These are phyloP conservation scores for Trichophyton simii DNA, from an alignment of 2,329 filamentous ascomycete genomes.

Conservation along the genomic window DNA sequence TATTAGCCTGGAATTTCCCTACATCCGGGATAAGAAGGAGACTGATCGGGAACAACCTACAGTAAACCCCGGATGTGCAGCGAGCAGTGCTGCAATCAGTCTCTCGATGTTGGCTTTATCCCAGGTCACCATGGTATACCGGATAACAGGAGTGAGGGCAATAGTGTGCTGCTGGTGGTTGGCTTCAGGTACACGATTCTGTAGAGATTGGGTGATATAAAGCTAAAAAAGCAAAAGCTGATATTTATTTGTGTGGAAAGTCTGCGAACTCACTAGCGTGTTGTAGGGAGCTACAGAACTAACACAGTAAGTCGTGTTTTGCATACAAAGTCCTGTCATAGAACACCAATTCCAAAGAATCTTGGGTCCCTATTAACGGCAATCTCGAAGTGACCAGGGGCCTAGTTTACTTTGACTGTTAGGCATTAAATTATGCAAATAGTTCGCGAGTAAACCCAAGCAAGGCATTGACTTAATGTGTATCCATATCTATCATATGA, in stretches of 20 bases:
- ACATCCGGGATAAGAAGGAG: neutral
- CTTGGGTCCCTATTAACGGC: too few species aligned
- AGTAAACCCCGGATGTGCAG: conserved; percentile 18
- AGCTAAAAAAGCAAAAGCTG: neutral
- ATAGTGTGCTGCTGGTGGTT: too few species aligned
- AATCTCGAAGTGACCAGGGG: too few species aligned
- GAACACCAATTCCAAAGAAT: neutral
- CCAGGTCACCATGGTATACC: conserved; percentile 19
- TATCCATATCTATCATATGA: too few species aligned
- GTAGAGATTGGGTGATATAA: neutral
- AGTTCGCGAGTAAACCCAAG: too few species aligned
- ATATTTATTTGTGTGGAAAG: neutral
- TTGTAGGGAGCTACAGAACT: neutral
- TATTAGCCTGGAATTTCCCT: neutral
- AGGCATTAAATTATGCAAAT: too few species aligned
- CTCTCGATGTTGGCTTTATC: conserved; percentile 16
- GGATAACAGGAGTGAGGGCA: too few species aligned
- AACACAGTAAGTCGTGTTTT: neutral
- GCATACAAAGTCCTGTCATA: neutral
- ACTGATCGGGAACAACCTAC: conserved; percentile 10
- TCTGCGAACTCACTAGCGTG: neutral
- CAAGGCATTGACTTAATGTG: too few species aligned
- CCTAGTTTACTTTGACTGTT: too few species aligned
- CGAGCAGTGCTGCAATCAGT: conserved; percentile 20
- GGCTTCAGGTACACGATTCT: too few species aligned